Base-by-base conservation (phyloP, 176 grass and related monocot species). In the Juncus effusus region DNA sequence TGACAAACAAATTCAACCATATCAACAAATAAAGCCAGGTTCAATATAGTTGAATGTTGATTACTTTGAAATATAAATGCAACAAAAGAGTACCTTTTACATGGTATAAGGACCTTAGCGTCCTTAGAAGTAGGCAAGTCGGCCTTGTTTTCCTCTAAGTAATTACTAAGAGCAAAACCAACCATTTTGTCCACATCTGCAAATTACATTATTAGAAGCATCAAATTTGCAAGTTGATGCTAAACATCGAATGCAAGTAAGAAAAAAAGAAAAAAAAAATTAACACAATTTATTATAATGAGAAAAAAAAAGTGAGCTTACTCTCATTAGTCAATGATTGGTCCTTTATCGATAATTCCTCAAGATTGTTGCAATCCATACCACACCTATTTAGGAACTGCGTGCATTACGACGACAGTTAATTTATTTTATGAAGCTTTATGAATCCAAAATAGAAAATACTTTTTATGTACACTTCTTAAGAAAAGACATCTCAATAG, bases 161-260 rank as follows among this genome's bases (percentile, higher is more conserved):
- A 88, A 91, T 96, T 76, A 66, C 92, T 96, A 73, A 96, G 73
- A 42, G 92, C 92, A 47, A 91, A 96, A 38, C 92, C 92, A 45
- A 96, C 92, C 44, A 96, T 76, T 69, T 91, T 96, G 75, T 96
- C 92, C 63, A 96, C 93, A 76, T 79, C 93, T 97, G 72, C 62
- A 67, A 71, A 76, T 69, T 16, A 75, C 72, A 61, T 28, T 28
- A 44, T 87, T 37, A 16, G 40, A 86, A 63, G 44, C 74, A 64
- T 60, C 66, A 53, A 75, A 62, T 75, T 64, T 53, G 13, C 6
- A 10, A 44, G 40, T 44, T 0, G 28, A 16, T 44, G 14, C n/a
- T 44, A 42, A 45, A 38, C 40, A 15, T 44, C 12, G 12, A 57
- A 57, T 57, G 4, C n/a, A 57, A 13, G n/a, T 13, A 36, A 54